A percentile compares a stretch with the other conserved stretches of the same genome.
phyloP scores from a whole-genome alignment of 2,329 filamentous ascomycete species.

The Polytolypa hystricis region DNA sequence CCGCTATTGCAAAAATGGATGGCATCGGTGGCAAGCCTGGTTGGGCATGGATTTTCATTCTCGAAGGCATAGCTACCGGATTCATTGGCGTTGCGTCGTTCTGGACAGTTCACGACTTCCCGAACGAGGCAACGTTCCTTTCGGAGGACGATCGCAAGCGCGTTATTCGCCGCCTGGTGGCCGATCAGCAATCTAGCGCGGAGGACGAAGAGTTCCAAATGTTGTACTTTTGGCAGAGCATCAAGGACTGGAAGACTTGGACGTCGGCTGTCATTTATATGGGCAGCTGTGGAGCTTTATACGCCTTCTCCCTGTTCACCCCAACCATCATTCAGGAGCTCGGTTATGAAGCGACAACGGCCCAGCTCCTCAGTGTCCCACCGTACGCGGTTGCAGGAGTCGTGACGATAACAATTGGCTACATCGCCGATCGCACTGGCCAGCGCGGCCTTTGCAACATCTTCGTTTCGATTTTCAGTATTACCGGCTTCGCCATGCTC shows the following conservation, averaged over 20 bases:
- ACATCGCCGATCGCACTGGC: slow-evolving; percentile 61
- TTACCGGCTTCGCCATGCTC: slow-evolving; percentile 70
- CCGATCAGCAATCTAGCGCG: slow-evolving; percentile 64
- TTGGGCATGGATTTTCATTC: slow-evolving; percentile 74
- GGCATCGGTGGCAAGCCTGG: slow-evolving; percentile 48
- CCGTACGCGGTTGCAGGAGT: slow-evolving; percentile 63
- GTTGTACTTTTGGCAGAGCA: slow-evolving; percentile 57
- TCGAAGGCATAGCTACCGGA: slow-evolving; percentile 40
- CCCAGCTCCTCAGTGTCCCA: slow-evolving; percentile 64
- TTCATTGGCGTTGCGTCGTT: slow-evolving; percentile 44
- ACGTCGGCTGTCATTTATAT: slow-evolving; percentile 65
- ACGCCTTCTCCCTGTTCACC: slow-evolving; percentile 66
- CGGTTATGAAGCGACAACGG: slow-evolving; percentile 48
- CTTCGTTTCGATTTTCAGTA: slow-evolving; percentile 54
- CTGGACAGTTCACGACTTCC: slow-evolving; percentile 76
- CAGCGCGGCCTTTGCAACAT: slow-evolving; percentile 76
- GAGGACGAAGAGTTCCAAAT: slow-evolving; percentile 64
- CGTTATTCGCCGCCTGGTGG: slow-evolving; percentile 58
- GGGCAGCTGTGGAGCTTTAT: slow-evolving; percentile 57
- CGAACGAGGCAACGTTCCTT: slow-evolving; percentile 63
- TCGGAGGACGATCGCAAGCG: slow-evolving; percentile 57
- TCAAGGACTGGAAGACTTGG: slow-evolving; percentile 80
- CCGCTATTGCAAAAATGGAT: slow-evolving; percentile 76
- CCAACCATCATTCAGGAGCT: slow-evolving; percentile 60
- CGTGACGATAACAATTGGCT: slow-evolving; percentile 59